Base-by-base conservation (phyloP, 768 basidiomycete species). In the Pholiota microspora region DNA sequence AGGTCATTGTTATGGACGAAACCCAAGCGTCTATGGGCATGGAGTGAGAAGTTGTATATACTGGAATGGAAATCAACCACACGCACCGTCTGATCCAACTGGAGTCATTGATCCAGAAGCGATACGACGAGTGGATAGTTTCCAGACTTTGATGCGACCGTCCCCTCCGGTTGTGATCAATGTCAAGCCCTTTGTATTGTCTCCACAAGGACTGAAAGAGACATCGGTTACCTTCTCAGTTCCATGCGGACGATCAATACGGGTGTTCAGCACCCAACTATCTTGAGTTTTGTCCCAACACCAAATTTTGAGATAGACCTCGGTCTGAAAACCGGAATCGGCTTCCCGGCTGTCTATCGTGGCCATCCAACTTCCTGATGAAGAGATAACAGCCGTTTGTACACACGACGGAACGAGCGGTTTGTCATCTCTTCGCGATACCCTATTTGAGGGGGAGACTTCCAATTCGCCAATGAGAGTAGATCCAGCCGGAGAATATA, bases 281-380 rank as follows among this genome's bases (percentile, higher is more conserved):
- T 76, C 74, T 53, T 76, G 71, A 58, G 80, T 84, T 38, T 72
- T 74, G 64, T 87, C 83, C 92, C 94, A 96, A 53, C 73, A 74
- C 96, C 97, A 99, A 29, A 98, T 71, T 73, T 98, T 98, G 52
- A 99, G 78, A 66, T 88, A 88, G 27, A 86, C 76, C 70, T 88
- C 93, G 24, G 74, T 74, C 58, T 77, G 83, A 69, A 85, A 85
- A 10, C 73, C 76, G 21, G 82, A 83, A 38, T 88, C 85, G 4
- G 80, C 85, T 52, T 83, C 78, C 51, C 94, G 81, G 27, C 73
- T 70, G 70, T 99, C 96, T 23, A 92, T 69, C 1, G 96, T 95
- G 4, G 94, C 94, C 84, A 99, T 84, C 95, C 96, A 98, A 44
- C 83, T 77, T 8, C 88, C 88, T n/a, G 73, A 75, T 1, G 79